Evolutionary conservation across 192 early-diverging fungal genomes (phyloP).

Genomic region (Coemansia sp.): DNA sequence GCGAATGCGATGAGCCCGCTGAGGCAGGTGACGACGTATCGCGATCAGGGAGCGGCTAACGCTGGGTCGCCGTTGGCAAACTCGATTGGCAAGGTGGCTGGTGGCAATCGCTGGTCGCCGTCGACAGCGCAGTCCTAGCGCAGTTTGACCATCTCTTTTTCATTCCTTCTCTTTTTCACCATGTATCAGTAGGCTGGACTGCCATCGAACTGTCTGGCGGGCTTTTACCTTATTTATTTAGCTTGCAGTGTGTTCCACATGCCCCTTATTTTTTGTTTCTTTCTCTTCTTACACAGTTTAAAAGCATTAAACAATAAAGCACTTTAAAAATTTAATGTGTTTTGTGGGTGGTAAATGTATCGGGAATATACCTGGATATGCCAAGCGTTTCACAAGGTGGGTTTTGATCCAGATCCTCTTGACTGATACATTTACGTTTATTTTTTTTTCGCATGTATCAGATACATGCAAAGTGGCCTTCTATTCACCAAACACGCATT

Average conservation of each 20-base stretch:
- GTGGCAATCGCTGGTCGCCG: constrained; percentile 29
- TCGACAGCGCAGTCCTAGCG: constrained; percentile 2
- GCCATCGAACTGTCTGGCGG: too few species aligned
- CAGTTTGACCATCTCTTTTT: background rate
- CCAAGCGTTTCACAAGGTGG: too few species aligned
- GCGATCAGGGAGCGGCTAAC: constrained; percentile 2
- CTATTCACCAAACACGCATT: background rate
- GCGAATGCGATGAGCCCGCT: constrained; percentile 37
- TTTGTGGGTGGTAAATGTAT: too few species aligned
- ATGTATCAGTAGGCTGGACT: background rate
- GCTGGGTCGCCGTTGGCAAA: constrained; percentile 2
- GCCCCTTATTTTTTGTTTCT: too few species aligned
- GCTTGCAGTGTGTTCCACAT: too few species aligned
- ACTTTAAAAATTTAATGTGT: too few species aligned
- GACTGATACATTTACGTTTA: too few species aligned
- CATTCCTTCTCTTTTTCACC: background rate
- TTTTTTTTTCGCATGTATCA: background rate
- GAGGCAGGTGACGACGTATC: constrained; percentile 26
- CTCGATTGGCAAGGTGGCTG: constrained; percentile 5
- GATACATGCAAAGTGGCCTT: constrained; percentile 1
- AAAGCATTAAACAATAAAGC: too few species aligned
- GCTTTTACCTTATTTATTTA: too few species aligned
- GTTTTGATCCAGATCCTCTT: too few species aligned
- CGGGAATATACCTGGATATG: too few species aligned
- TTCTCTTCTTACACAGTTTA: too few species aligned